These are phyloP conservation scores for Strombidium stylifer DNA, from an alignment of 73 alveolate species.

Conservation along the genomic window DNA sequence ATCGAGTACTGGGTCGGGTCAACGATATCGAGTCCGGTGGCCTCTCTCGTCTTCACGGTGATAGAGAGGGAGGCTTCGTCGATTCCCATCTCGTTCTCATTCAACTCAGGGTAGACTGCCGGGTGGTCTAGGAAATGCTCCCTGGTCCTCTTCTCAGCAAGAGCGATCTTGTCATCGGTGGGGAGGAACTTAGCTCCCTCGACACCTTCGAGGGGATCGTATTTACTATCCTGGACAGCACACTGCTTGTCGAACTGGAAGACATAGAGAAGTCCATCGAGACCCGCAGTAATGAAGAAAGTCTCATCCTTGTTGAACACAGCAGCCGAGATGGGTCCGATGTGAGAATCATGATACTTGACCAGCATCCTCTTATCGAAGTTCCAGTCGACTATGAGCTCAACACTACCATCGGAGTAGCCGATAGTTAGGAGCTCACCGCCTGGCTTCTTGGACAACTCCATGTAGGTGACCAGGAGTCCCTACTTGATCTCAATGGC, in stretches of 20 bases:
- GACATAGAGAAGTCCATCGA: conserved; percentile 81
- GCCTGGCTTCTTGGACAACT: conserved; percentile 49
- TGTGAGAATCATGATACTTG: conserved; percentile 79
- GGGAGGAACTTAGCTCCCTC: conserved; percentile 66
- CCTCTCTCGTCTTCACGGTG: conserved; percentile 44
- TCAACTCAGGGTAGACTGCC: conserved; percentile 26
- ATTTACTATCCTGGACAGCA: conserved; percentile 42
- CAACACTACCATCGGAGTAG: conserved; percentile 66
- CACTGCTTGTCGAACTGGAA: conserved; percentile 54
- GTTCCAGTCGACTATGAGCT: conserved; percentile 48
- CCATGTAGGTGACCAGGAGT: conserved; percentile 37
- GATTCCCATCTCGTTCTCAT: conserved; percentile 43
- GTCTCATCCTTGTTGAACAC: conserved; percentile 63
- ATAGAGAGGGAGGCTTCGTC: conserved; percentile 51
- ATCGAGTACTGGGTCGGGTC: conserved; percentile 69
- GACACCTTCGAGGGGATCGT: conserved; percentile 32
- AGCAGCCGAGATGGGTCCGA: conserved; percentile 65
- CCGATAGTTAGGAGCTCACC: conserved; percentile 59
- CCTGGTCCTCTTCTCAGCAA: not conserved
- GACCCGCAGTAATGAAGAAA: conserved; percentile 64
- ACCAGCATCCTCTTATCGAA: conserved; percentile 46
- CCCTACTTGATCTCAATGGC: conserved; percentile 64
- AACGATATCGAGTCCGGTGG: conserved; percentile 72
- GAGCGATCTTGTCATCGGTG: not conserved
- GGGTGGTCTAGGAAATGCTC: conserved; percentile 12